Base-by-base conservation (phyloP, 2,329 filamentous ascomycete genomes). In the Talaromyces sp. region DNA sequence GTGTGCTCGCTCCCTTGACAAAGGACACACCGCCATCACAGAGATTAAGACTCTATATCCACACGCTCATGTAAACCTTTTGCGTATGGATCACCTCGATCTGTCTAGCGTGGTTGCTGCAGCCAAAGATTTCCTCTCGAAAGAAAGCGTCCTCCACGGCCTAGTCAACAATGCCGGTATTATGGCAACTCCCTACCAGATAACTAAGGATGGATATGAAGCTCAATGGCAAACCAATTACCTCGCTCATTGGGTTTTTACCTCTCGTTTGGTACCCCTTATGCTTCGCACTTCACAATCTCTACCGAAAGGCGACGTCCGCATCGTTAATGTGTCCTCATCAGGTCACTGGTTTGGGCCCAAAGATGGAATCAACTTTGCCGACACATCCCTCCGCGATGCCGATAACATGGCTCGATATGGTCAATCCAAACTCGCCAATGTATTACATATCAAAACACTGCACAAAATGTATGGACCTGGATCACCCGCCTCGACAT, bases 391-490 rank as follows among this genome's bases (percentile, higher is more conserved):
- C 25, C 60, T 67, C n/a, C 63, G 58, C 42, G 21, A 77, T 64
- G 67, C 68, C 21, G 70, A 72, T 6, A n/a, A 65, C 60, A 75
- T 68, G 75, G 70, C 72, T 61, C 73, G 77, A 16, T 82, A 82
- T 68, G 78, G 77, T n/a, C 78, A 81, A 68, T 74, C 71, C 67
- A 82, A 82, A 68, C 76, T 81, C 7, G 79, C 76, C 60, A 81
- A 81, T 61, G 70, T 81, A 23, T 70, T 81, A 46, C 77, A 80
- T 66, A 66, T 74, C n/a, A 74, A 70, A 64, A 73, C 70, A 6
- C 63, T 80, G 54, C 65, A 77, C 60, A 70, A 69, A 60, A 63
- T 25, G 21, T 75, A 78, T 64, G 75, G 76, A 0, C 71, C 66
- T 16, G 73, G 69, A 12, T 74, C 72, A 37, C 48, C 61, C 12